These are phyloP conservation scores for Penicillium crustosum DNA, from an alignment of 2,329 filamentous ascomycete genomes.

Conservation along the genomic window DNA sequence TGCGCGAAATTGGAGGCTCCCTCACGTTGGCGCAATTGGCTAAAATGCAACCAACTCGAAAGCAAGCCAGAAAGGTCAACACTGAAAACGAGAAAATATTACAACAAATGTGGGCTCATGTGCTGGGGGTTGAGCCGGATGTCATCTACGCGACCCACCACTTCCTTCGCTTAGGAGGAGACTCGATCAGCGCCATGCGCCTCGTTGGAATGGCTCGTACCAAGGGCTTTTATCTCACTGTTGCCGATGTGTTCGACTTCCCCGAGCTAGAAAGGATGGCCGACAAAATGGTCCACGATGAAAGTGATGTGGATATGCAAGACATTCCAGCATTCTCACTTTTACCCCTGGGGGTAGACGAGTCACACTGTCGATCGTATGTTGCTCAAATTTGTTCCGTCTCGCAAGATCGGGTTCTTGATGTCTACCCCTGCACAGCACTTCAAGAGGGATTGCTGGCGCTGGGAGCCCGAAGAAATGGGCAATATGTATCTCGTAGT, in stretches of 20 bases:
- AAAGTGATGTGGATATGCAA: background rate
- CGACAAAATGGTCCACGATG: background rate
- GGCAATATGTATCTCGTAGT: background rate
- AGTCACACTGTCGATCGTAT: background rate
- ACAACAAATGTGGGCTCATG: background rate
- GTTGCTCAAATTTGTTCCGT: background rate
- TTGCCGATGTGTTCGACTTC: background rate
- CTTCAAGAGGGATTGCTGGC: conserved; percentile 4
- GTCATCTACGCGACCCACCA: background rate
- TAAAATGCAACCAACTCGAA: background rate
- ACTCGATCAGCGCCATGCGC: background rate
- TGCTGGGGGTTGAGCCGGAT: background rate
- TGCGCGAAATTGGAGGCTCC: background rate
- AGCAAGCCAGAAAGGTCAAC: background rate
- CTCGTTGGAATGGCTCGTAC: background rate
- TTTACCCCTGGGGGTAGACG: background rate
- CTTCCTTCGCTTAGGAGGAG: background rate
- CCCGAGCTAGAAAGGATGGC: background rate
- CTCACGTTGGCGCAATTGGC: background rate
- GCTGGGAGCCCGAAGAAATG: background rate
- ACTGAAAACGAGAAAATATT: background rate
- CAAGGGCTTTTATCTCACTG: background rate
- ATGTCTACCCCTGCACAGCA: conserved; percentile 2
- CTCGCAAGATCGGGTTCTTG: background rate
- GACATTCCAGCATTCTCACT: background rate